Base-by-base conservation (phyloP, 805 yeast species). In the Cyberlindnera xylosilytica region DNA sequence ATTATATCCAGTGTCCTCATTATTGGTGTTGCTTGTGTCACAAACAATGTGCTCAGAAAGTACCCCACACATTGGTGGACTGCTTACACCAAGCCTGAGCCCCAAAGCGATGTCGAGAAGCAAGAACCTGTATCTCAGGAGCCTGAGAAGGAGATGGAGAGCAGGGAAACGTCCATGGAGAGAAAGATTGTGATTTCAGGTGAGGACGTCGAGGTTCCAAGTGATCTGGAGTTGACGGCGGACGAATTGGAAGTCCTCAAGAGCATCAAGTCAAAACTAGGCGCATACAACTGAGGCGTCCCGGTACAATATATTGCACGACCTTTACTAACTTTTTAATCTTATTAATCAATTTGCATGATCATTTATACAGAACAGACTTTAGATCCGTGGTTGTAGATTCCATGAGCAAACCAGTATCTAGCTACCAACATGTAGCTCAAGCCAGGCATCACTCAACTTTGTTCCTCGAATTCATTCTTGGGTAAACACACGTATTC, bases 61-160 rank as follows among this genome's bases (percentile, higher is more conserved):
- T 81, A 80, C 52, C 87, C 87, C 1, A 57, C 56, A 2, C 77
- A 65, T 54, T 81, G 87, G 86, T 77, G 83, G 83, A 69, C 56
- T 4, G 39, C 54, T 1, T 50, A 50, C 24, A 42, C 47, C 40
- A 8, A 28, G 12, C 41, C 44, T 10, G 33, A n/a, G n/a, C 19
- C 15, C 12, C 18, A 17, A 20, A 4, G 16, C 17, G 45, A 28
- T 10, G 48, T 38, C 11, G 46, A 33, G 15, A 43, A 44, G 29
- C 8, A 20, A 12, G 20, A 6, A 16, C 34, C 22, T 8, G 23
- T 9, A 30, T 12, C 33, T 15, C 6, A 6, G 6, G 23, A 31
- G 23, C n/a, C 34, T 11, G 15, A 22, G 22, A 20, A 11, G 4
- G 27, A 20, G n/a, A 13, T 4, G 17, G 20, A 24, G 10, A 11